Base-by-base conservation (phyloP, 1,284 basidiomycete genomes). In the Ustilago loliicola region DNA sequence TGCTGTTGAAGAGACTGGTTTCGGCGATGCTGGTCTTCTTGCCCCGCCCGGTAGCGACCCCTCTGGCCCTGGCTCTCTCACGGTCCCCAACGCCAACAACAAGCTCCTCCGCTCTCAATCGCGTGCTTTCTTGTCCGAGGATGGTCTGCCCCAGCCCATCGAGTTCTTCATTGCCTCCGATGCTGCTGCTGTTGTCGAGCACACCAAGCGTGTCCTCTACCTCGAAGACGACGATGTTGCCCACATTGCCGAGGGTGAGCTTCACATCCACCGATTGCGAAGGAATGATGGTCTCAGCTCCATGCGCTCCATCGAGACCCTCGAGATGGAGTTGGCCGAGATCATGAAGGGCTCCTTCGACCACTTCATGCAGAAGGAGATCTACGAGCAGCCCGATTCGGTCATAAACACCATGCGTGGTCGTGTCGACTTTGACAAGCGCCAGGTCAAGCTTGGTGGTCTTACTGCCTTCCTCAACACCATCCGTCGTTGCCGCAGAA, bases 391-490 rank as follows among this genome's bases (percentile, higher is more conserved):
- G 88, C 97, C 96, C 72, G 97, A 99, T 87, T 98, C 95, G 54
- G 97, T 99, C 80, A 95, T 99, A 88, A 99, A 99, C 91, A 99
- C 97, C 60, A 99, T 99, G 97, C 94, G 97, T 91, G 97, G 97
- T 77, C 94, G 97, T 83, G 94, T 99, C 89, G 99, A 98, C 91
- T 99, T 99, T 87, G 97, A 99, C 87, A 91, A 90, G 65, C 91
- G 94, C 88, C 90, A 90, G 77, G 93, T 99, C 87, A 98, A 93
- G 25, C 92, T 99, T 56, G 97, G 97, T 87, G 97, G 97, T 65
- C 90, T 99, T 66, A 93, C 95, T 77, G 93, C 93, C 19, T 99
- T 98, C 88, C 90, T 99, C 72, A 93, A 93, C 64, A 96, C 97
- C 86, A 98, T 99, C 86, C 92, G 97, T 76, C 92, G 96, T 78